Evolutionary conservation across 139 green algal genomes (phyloP), one percentile per base, ranked within the genome.

Genomic region (Zygnema cylindricum): DNA sequence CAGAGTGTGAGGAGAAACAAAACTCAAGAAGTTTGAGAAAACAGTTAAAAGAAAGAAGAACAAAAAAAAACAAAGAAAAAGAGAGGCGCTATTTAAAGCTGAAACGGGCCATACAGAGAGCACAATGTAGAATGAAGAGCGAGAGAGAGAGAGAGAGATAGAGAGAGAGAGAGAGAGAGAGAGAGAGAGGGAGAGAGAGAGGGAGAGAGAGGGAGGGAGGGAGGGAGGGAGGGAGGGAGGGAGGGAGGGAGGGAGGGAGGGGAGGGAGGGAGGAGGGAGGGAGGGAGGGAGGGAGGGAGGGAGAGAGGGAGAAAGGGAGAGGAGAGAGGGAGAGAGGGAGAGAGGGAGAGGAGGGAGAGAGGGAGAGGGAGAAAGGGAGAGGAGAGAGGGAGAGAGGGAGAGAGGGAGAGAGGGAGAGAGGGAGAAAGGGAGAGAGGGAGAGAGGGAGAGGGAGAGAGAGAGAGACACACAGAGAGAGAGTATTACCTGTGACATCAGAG

Each of bases 401-500:
- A 79, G 11, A 85, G 38, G 36, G 30, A 16, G 21, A 43, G 16
- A 16, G 71, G 21, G 16, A 43, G 16, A 43, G 3, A 79, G 11
- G 16, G 21, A 16, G 71, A 43, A 54, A 3, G 16, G 36, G 16
- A 79, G 16, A 43, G 11, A 79, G 11, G 75, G 38, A 69, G 30
- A 16, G 11, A 41, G 21, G 30, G 11, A 3, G 21, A 16, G 21
- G 16, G 16, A 16, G 71, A 79, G 16, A 43, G 16, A 43, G 3
- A 79, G 11, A 43, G 21, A 16, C 11, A 43, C 7, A 3, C 3
- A 11, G 16, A 79, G 16, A 43, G 11, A 79, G 11, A 85, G 38
- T 39, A 35, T 49, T 55, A 63, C 77, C 11, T 85, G 69, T 35
- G 69, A 43, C 1, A 88, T 77, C 32, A 88, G 69, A 16, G 83